These are phyloP conservation scores for Amanita fuliginea DNA, from an alignment of 768 basidiomycete genomes.

Conservation along the genomic window DNA sequence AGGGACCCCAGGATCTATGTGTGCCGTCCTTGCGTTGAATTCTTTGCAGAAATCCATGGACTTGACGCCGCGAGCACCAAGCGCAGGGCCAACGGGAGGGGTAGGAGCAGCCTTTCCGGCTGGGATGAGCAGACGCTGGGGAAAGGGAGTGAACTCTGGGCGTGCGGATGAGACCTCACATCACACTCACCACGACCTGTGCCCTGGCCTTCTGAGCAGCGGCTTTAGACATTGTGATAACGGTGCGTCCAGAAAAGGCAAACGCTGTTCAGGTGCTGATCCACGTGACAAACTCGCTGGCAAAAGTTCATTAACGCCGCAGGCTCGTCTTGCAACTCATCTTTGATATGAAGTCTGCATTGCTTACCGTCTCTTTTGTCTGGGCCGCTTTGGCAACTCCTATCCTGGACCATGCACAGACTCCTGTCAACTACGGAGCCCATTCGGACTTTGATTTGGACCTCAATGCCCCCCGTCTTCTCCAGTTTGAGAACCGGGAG, in stretches of 20 bases:
- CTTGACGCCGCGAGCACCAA: slow-evolving; percentile 97
- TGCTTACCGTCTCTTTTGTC: slow-evolving; percentile 32
- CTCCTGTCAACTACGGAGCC: slow-evolving; percentile 22
- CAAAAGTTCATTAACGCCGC: neutral
- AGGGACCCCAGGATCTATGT: slow-evolving; percentile 76
- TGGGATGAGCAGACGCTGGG: slow-evolving; percentile 66
- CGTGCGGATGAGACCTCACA: slow-evolving; percentile 11
- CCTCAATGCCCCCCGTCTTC: slow-evolving; percentile 59
- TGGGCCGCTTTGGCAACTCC: slow-evolving; percentile 31
- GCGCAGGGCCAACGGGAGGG: slow-evolving; percentile 92
- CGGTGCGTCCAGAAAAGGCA: slow-evolving; percentile 2
- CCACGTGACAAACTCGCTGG: neutral
- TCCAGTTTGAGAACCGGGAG: slow-evolving; percentile 59
- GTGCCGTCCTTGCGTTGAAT: slow-evolving; percentile 95
- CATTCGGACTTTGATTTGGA: slow-evolving; percentile 63
- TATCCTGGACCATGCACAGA: slow-evolving; percentile 24
- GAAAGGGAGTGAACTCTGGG: slow-evolving; percentile 8
- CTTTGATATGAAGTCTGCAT: slow-evolving; percentile 37
- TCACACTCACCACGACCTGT: slow-evolving; percentile 60
- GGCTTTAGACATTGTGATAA: slow-evolving; percentile 53
- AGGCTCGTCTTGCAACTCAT: neutral
- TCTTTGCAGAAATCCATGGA: slow-evolving; percentile 99
- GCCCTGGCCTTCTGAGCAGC: slow-evolving; percentile 43
- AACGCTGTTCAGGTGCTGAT: neutral
- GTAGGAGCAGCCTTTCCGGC: slow-evolving; percentile 95